Percentiles rank a stretch among this genome's conserved stretches.
Conservation (phyloP, 2,329 filamentous ascomycete genomes). For the Colletotrichum tofieldiae region DNA sequence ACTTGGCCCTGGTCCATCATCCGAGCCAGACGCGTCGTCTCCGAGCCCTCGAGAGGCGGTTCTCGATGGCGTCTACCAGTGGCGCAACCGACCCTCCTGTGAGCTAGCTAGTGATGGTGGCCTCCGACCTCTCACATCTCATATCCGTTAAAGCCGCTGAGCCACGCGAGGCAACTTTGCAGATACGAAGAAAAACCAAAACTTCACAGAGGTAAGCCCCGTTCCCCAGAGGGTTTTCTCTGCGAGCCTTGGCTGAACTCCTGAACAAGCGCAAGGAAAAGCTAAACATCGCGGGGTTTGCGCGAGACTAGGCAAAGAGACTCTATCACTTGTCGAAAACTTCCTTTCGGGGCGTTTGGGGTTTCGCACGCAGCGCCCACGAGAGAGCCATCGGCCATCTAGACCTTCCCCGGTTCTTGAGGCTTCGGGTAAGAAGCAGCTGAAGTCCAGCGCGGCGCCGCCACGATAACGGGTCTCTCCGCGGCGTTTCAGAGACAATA, state of each 20-base stretch:
- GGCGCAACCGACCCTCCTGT: background rate
- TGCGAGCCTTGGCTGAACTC: background rate
- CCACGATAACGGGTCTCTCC: background rate
- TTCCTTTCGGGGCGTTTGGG: background rate
- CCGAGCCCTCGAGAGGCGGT: background rate
- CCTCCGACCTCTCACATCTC: background rate
- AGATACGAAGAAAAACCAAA: conserved; percentile 35
- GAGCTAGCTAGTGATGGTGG: background rate
- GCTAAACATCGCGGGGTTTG: conserved; percentile 2
- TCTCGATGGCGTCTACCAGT: background rate
- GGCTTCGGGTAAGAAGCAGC: conserved; percentile 1
- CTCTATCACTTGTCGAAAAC: conserved; percentile 23
- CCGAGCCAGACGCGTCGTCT: conserved; percentile 14
- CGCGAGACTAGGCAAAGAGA: background rate
- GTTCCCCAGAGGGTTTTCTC: conserved; percentile 5
- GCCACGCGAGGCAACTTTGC: conserved; percentile 24
- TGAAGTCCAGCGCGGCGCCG: background rate
- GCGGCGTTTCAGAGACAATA: background rate
- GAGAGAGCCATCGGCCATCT: background rate
- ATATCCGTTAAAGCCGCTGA: conserved; percentile 18
- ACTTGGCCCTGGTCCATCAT: conserved; percentile 5
- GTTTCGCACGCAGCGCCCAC: background rate
- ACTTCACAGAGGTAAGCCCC: background rate
- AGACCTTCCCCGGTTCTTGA: background rate
- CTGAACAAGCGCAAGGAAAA: background rate